Evolutionary conservation across 1,284 basidiomycete genomes (phyloP).

Genomic region (Ganoderma leucocontextum): DNA sequence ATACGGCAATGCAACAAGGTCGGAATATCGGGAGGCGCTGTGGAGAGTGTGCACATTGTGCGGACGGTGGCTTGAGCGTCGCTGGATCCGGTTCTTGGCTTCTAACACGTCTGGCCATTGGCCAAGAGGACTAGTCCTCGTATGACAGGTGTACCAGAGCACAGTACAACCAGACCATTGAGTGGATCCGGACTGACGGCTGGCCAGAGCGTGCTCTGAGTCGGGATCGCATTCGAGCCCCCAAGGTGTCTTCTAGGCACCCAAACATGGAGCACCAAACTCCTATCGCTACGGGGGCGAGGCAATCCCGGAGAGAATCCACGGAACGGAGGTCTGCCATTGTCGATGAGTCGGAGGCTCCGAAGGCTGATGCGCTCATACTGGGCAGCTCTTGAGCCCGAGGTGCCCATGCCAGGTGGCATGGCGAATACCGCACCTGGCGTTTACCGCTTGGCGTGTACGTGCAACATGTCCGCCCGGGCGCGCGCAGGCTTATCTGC

Average conservation of each 20-base stretch:
- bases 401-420: not conserved
- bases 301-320: conserved; percentile 1
- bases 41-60: not conserved
- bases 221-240: not conserved
- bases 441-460: not conserved
- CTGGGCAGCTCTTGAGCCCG: not conserved
- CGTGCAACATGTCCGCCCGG: not conserved
- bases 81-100: not conserved
- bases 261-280: not conserved
- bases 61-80: not conserved
- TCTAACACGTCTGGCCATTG: not conserved
- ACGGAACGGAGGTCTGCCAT: not conserved
- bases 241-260: not conserved
- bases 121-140: not conserved
- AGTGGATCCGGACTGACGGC: not conserved
- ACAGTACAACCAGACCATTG: not conserved
- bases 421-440: not conserved
- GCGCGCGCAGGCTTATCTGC: not conserved
- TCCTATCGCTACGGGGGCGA: not conserved
- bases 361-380: not conserved
- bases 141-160: not conserved
- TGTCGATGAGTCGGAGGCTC: not conserved
- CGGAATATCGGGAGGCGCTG: not conserved
- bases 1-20: not conserved
- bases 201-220: not conserved